A percentile compares a stretch with the other conserved stretches of the same genome.
phyloP scores from a whole-genome alignment of 2,329 filamentous ascomycete species.

The Botrytis byssoidea region DNA sequence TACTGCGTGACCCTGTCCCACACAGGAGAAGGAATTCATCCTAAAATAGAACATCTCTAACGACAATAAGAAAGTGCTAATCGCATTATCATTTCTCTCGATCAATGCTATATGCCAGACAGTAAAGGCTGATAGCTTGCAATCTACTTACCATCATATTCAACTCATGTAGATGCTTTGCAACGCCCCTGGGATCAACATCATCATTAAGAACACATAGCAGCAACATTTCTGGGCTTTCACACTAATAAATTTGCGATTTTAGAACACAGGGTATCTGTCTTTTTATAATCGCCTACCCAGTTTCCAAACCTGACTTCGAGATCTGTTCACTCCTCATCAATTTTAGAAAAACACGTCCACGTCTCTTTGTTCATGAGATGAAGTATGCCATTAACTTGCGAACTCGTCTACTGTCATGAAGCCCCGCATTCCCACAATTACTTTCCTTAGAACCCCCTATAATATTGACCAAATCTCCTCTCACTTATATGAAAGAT shows the following conservation, averaged over 20 bases:
- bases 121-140: background rate
- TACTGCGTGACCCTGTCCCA: accelerated
- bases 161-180: background rate
- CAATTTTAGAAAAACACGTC: accelerated
- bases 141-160: background rate
- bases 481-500: background rate
- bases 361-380: background rate
- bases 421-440: accelerated
- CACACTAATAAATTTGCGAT: too few species aligned
- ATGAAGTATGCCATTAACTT: background rate
- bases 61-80: background rate
- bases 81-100: too few species aligned
- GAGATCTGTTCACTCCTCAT: background rate
- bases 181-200: accelerated
- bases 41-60: accelerated
- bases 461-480: accelerated
- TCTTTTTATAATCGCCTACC: too few species aligned
- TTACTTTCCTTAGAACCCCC: background rate
- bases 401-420: accelerated
- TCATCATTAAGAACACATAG: background rate
- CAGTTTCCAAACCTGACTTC: background rate
- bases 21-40: accelerated
- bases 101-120: background rate
- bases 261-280: too few species aligned
- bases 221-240: too few species aligned